Conservation (phyloP, 805 yeast genomes). For the Nakazawaea molendinolei region DNA sequence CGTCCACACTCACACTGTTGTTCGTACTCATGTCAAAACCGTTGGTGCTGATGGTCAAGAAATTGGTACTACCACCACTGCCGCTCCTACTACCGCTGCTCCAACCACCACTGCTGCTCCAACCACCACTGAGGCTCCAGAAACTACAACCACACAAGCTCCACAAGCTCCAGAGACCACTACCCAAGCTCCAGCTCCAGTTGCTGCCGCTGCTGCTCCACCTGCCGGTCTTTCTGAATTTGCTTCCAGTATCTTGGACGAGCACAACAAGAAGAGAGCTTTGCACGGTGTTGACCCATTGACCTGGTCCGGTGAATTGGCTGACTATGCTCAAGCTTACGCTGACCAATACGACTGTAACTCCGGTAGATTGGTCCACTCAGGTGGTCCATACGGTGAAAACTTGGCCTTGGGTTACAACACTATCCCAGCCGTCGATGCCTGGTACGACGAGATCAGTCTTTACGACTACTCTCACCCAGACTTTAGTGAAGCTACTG, state of each 20-base stretch:
- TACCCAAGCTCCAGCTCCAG: slow-evolving; percentile 13
- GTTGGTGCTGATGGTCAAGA: slow-evolving; percentile 7
- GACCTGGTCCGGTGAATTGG: slow-evolving; percentile 50
- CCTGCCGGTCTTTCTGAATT: slow-evolving; percentile 19
- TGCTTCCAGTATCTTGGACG: slow-evolving; percentile 37
- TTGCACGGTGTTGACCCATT: slow-evolving; percentile 44
- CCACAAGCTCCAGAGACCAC: slow-evolving; percentile 17
- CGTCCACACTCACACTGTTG: slow-evolving; percentile 8
- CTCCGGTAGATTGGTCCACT: slow-evolving; percentile 57
- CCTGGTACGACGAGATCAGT: slow-evolving; percentile 67
- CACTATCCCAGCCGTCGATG: slow-evolving; percentile 49
- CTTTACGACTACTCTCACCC: slow-evolving; percentile 47
- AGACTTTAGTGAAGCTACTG: slow-evolving; percentile 44
- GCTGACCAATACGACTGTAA: slow-evolving; percentile 52
- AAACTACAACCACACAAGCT: slow-evolving; percentile 12
- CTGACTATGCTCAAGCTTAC: slow-evolving; percentile 49
- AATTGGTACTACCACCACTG: slow-evolving; percentile 11
- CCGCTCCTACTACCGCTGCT: slow-evolving; percentile 15
- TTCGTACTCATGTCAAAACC: slow-evolving; percentile 6
- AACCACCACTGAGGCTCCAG: slow-evolving; percentile 10
- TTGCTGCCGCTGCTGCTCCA: slow-evolving; percentile 16
- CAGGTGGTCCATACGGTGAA: slow-evolving; percentile 67
- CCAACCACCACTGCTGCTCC: slow-evolving; percentile 15
- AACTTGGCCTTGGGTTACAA: slow-evolving; percentile 67
- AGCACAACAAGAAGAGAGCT: slow-evolving; percentile 57